Conservation (phyloP, 2,329 filamentous ascomycete species). For the Xylariaceae sp. region DNA sequence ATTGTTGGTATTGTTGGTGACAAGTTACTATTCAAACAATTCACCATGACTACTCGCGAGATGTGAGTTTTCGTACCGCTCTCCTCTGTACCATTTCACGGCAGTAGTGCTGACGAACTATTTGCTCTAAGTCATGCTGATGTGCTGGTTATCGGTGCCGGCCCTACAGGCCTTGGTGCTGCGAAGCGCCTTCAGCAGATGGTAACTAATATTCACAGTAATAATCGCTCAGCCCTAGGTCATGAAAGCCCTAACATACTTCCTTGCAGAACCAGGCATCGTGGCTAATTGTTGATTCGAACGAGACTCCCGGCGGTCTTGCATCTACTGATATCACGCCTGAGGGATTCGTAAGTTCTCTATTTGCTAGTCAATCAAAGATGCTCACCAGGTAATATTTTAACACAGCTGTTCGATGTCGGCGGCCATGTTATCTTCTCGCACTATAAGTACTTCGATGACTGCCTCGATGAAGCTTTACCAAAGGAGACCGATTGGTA, state of each 20-base stretch:
- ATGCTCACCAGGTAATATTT: background rate
- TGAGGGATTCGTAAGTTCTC: conserved; percentile 87
- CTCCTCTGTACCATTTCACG: no score
- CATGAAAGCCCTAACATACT: conserved; percentile 26
- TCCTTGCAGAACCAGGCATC: conserved; percentile 67
- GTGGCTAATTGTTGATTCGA: conserved; percentile 94
- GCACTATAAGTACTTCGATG: conserved; percentile 99
- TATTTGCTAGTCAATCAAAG: background rate
- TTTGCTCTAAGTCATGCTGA: conserved; percentile 72
- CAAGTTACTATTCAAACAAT: no score
- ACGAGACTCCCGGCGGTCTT: conserved; percentile 90
- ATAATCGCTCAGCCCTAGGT: conserved; percentile 38
- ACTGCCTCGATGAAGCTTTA: conserved; percentile 95
- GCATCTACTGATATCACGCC: conserved; percentile 93
- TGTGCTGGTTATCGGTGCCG: conserved; percentile 95
- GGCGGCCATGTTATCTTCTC: conserved; percentile 98
- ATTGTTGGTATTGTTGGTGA: no score
- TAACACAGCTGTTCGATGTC: conserved; percentile 87
- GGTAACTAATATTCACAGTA: conserved; percentile 62
- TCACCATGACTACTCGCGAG: no score
- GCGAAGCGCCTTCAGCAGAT: conserved; percentile 97
- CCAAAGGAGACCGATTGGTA: conserved; percentile 96
- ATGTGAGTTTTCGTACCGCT: no score
- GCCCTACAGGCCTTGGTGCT: conserved; percentile 94
- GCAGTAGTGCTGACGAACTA: background rate